A percentile compares a stretch with the other conserved stretches of the same genome.
Evolutionary conservation across 2,329 filamentous ascomycete genomes (phyloP).

Genomic region (Sporothrix sp.): DNA sequence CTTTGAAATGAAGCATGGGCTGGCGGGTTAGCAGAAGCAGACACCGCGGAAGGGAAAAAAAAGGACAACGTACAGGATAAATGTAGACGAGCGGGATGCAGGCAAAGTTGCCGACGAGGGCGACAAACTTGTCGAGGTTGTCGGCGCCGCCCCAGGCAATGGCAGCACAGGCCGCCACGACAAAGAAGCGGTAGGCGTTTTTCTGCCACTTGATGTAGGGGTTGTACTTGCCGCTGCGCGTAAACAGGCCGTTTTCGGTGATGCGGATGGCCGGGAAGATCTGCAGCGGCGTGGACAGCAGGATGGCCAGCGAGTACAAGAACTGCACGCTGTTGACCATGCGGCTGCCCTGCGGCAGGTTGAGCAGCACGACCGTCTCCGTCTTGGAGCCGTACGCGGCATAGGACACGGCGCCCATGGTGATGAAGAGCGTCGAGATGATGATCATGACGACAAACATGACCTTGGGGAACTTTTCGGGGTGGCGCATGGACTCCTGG

Average conservation of each 20-base stretch:
- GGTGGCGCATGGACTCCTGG: slow-evolving; percentile 91
- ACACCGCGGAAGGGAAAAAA: neutral
- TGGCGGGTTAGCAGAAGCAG: slow-evolving; percentile 36
- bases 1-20: slow-evolving; percentile 83
- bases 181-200: slow-evolving; percentile 89
- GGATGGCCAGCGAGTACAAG: slow-evolving; percentile 93
- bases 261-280: slow-evolving; percentile 98
- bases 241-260: slow-evolving; percentile 88
- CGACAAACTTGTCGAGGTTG: slow-evolving; percentile 94
- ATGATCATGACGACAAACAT: slow-evolving; percentile 88
- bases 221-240: slow-evolving; percentile 91
- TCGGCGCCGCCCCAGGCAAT: slow-evolving; percentile 90
- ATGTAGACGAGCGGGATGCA: slow-evolving; percentile 96
- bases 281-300: slow-evolving; percentile 88
- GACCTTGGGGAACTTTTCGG: slow-evolving; percentile 80
- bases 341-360: slow-evolving; percentile 90
- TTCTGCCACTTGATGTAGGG: slow-evolving; percentile 99
- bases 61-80: slow-evolving; percentile 66
- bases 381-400: slow-evolving; percentile 92
- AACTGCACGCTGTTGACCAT: slow-evolving; percentile 95
- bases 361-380: slow-evolving; percentile 91
- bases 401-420: slow-evolving; percentile 88
- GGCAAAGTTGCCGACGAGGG: slow-evolving; percentile 91
- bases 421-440: slow-evolving; percentile 82
- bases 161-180: slow-evolving; percentile 74